Percentiles rank a stretch among this genome's conserved stretches.
phyloP scores from a whole-genome alignment of 306 rosid genomes.

The Cucurbita maxima region DNA sequence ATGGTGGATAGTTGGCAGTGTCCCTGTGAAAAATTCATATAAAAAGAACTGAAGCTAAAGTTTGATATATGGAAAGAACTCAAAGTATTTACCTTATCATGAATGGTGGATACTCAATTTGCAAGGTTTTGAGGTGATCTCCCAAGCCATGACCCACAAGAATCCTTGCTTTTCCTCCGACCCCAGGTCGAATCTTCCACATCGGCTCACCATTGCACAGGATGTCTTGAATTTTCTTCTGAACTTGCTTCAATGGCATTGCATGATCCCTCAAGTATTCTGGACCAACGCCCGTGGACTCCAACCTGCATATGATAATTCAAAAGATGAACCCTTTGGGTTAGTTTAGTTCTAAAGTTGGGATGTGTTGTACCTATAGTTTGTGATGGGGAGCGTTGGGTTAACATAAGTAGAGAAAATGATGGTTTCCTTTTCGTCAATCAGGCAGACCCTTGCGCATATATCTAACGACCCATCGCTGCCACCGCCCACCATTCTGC shows the following conservation, averaged over 20 bases:
- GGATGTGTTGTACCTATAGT: no score
- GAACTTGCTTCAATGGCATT: conserved; percentile 53
- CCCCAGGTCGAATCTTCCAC: no score
- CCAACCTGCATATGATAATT: conserved; percentile 31
- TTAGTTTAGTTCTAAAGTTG: no score
- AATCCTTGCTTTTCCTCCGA: conserved; percentile 53
- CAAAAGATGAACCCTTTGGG: no score
- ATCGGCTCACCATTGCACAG: conserved; percentile 45
- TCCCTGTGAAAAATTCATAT: conserved; percentile 31
- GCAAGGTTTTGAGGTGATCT: conserved; percentile 72
- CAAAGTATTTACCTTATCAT: conserved; percentile 41
- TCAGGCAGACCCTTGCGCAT: no score
- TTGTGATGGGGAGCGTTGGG: no score
- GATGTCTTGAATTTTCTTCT: conserved; percentile 71
- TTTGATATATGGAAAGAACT: no score
- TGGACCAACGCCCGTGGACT: conserved; percentile 72
- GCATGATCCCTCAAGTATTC: conserved; percentile 72
- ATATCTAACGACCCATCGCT: no score
- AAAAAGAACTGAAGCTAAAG: no score
- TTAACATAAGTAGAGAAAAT: no score
- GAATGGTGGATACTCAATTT: conserved; percentile 42
- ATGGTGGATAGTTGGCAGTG: conserved; percentile 86
- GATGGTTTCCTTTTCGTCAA: no score
- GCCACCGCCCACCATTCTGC: no score
- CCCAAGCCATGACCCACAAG: conserved; percentile 83